These are phyloP conservation scores for Liriodendron chinense DNA, from an alignment of 164 flowering plant genomes.

Conservation along the genomic window DNA sequence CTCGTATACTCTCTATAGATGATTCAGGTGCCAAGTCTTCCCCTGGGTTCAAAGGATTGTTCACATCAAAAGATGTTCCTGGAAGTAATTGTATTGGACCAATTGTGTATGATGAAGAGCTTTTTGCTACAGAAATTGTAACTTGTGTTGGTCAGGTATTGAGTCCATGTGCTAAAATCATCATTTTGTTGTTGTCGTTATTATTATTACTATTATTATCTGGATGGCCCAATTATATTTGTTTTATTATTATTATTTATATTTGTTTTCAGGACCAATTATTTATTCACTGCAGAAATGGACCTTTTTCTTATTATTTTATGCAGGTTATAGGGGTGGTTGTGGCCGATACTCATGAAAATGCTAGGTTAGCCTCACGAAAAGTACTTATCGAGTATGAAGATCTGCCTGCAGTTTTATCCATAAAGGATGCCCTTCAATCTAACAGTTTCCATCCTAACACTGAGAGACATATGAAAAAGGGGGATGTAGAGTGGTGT, in stretches of 20 bases:
- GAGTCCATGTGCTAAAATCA: background rate
- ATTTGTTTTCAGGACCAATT: background rate
- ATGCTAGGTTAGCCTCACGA: slow-evolving; percentile 79
- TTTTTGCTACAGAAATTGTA: slow-evolving; percentile 77
- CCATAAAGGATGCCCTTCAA: slow-evolving; percentile 72
- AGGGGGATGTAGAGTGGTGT: slow-evolving; percentile 83
- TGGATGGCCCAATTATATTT: background rate
- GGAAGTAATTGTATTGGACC: slow-evolving; percentile 71
- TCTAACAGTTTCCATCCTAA: slow-evolving; percentile 70
- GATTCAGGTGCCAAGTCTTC: slow-evolving; percentile 62
- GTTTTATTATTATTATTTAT: too few relatives aligned
- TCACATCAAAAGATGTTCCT: slow-evolving; percentile 75
- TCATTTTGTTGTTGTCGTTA: background rate
- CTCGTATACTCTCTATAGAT: slow-evolving; percentile 74
- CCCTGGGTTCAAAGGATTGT: slow-evolving; percentile 85
- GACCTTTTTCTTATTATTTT: background rate
- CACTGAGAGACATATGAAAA: slow-evolving; percentile 52
- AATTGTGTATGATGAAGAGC: slow-evolving; percentile 69
- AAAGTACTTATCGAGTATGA: slow-evolving; percentile 75
- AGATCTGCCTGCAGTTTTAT: slow-evolving; percentile 77
- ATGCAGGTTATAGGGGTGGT: slow-evolving; percentile 80
- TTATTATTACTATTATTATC: background rate
- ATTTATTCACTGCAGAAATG: background rate
- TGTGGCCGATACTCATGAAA: slow-evolving; percentile 93
- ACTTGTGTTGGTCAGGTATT: slow-evolving; percentile 96